Evolutionary conservation across 2,329 filamentous ascomycete genomes (phyloP), one percentile per base, ranked within the genome.

Genomic region (Fusarium sp.): DNA sequence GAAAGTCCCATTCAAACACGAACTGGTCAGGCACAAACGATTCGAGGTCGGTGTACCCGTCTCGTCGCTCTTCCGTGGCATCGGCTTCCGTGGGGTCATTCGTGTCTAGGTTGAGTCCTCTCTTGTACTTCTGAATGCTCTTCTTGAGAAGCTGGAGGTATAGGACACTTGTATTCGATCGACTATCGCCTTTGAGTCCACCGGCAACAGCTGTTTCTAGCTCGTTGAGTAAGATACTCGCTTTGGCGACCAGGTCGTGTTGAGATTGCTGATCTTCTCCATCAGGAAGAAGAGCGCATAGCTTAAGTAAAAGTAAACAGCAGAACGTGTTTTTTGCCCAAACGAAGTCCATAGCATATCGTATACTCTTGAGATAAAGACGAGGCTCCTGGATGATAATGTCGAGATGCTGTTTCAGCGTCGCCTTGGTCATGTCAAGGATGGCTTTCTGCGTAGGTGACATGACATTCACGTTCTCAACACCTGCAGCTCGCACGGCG

Each of bases 311-410:
- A 14, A 65, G 62, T 0, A 66, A 6, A 7, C 62, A 65, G 1
- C 62, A 65, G 4, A 65, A 65, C 0, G 62, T 65, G 1, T 65
- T 65, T 2, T 66, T 66, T 0, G 62, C 62, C 62, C 61, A 65
- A 2, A 65, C 62, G 30, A 65, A 65, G 19, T 65, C 62, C 62
- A 66, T 66, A 3, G 62, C 62, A 30, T 65, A 65, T 2, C 54
- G 54, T 0, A 48, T 53, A 4, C 62, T 66, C 11, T 49, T 48
- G 6, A 65, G 61, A n/a, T 65, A 65, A 4, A 65, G 25, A 2
- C 54, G 50, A 1, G 62, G 62, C 9, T 65, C 62, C 23, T 54
- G 23, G 0, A 65, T 65, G 4, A 65, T 50, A 2, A 65, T 65
- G 10, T 61, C 62, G 0, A 65, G 61, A 12, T 65, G 61, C 7